Percentiles rank a stretch among this genome's conserved stretches.
Conservation (phyloP, 2,329 filamentous ascomycete genomes). For the Xylaria sp. region DNA sequence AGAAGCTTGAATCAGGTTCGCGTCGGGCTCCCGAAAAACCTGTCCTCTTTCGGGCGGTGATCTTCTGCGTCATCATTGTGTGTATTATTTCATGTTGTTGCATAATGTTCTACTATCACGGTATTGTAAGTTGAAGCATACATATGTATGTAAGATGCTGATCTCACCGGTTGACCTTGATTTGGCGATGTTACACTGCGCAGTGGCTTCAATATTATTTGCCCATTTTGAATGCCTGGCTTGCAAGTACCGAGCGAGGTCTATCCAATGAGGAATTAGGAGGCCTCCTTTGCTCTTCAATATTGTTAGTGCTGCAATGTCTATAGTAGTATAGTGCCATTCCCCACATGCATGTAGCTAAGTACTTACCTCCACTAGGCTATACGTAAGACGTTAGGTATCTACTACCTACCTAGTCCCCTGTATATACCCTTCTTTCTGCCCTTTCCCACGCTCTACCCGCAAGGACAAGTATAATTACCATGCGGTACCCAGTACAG, state of each 20-base stretch:
- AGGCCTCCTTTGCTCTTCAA: not conserved
- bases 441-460: not conserved
- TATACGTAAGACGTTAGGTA: no score
- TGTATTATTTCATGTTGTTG: not conserved
- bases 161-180: constrained; percentile 9
- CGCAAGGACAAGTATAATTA: no score
- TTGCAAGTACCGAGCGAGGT: not conserved
- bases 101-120: no score
- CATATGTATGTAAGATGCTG: no score
- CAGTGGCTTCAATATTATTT: no score
- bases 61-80: constrained; percentile 8
- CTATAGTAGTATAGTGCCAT: not conserved
- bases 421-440: not conserved
- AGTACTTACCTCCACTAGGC: no score
- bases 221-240: not conserved
- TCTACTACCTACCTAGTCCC: not conserved
- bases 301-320: not conserved
- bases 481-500: not conserved
- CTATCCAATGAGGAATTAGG: not conserved
- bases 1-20: constrained; percentile 12
- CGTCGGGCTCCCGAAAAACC: not conserved
- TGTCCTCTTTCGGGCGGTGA: not conserved
- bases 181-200: not conserved
- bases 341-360: not conserved
- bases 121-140: no score